Evolutionary conservation across 257 asterid genomes (phyloP), one percentile per base, ranked within the genome.

Genomic region (Cinchona pubescens): DNA sequence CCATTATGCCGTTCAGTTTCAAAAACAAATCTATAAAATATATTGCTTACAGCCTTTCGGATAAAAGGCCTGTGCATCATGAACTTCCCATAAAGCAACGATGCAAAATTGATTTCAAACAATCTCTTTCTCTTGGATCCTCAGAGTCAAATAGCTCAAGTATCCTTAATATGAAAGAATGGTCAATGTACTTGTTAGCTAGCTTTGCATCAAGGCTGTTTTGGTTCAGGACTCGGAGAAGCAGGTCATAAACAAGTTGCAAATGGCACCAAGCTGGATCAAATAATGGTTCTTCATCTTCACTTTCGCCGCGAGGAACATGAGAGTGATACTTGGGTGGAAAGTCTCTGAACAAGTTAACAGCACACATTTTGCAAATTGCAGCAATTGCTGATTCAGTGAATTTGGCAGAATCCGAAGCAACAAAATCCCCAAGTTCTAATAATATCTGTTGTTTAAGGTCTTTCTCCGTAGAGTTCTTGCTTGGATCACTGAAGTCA

Each of bases 221-320:
- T 38, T 80, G 85, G 60, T 74, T 74, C 60, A 85, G 64, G 34
- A 76, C 45, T 27, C 81, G 80, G 58, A 82, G 88, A 65, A 85
- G 62, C 11, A 82, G 65, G 45, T 85, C 88, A 51, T 82, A 85
- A 29, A 85, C 88, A 56, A 85, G 88, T 67, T 85, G 88, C 70
- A 85, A 79, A 80, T 85, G 88, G 68, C 70, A 79, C 88, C 88
- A 85, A 38, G 88, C 86, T 38, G 88, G 88, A 78, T 85, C 88
- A 69, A 85, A 85, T 56, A 78, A 46, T 13, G 86, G 86, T 72
- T 85, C 85, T 67, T 85, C 86, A 56, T 82, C 88, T 75, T 85
- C 88, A 18, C 78, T 69, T 69, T 85, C 88, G 11, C 88, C 76
- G 6, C 84, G 86, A 48, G 80, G 77, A 25, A 59, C 67, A 29